Evolutionary conservation across 2,329 filamentous ascomycete genomes (phyloP).

Genomic region (Pseudomassariella vexata): DNA sequence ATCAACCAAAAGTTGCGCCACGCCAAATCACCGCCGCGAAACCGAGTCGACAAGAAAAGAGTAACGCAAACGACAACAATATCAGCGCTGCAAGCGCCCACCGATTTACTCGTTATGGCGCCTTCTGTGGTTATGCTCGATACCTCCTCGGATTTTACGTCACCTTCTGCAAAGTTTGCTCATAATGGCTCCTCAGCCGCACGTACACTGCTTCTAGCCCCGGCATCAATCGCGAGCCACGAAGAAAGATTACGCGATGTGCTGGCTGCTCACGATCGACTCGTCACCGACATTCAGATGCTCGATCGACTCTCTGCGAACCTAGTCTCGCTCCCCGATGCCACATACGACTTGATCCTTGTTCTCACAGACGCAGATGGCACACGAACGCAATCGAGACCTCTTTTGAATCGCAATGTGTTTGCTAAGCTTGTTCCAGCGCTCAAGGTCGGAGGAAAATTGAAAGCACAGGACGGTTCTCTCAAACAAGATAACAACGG

Average conservation of each 20-base stretch:
- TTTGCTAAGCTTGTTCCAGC: conserved; percentile 64
- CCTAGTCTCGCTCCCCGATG: conserved; percentile 67
- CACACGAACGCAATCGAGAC: conserved; percentile 56
- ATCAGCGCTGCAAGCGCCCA: conserved; percentile 9
- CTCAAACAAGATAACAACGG: conserved; percentile 37
- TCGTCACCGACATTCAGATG: conserved; percentile 88
- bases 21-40: conserved; percentile 12
- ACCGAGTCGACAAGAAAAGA: not conserved
- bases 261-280: conserved; percentile 67
- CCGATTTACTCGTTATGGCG: conserved; percentile 32
- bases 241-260: conserved; percentile 69
- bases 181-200: conserved; percentile 16
- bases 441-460: conserved; percentile 61
- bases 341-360: conserved; percentile 79
- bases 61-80: not conserved
- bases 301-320: conserved; percentile 85
- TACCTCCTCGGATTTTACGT: conserved; percentile 17
- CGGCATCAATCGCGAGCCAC: conserved; percentile 82
- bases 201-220: conserved; percentile 79
- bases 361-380: conserved; percentile 76
- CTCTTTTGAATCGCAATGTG: conserved; percentile 60
- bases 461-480: conserved; percentile 64
- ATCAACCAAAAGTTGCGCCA: conserved; percentile 1
- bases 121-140: conserved; percentile 41
- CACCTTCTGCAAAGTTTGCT: conserved; percentile 10